These are phyloP conservation scores for Tulasnella sp. DNA, from an alignment of 768 basidiomycete species.

Conservation along the genomic window DNA sequence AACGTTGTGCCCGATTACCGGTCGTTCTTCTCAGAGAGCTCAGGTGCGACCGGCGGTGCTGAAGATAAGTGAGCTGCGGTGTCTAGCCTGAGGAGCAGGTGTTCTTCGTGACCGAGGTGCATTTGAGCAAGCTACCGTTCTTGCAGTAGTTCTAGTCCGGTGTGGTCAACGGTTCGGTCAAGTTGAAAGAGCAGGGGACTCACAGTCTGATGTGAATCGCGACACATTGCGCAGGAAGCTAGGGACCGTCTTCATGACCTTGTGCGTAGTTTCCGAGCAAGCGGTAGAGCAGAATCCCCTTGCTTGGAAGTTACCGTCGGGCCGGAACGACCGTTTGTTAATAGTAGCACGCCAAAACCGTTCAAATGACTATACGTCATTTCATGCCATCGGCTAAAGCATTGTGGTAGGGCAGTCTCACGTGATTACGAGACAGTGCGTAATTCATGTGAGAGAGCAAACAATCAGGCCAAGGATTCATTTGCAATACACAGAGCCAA, in stretches of 20 bases:
- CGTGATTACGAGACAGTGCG: not conserved
- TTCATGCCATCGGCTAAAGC: not conserved
- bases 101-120: conserved; percentile 90
- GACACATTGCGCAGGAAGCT: conserved; percentile 96
- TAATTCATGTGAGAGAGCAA: not conserved
- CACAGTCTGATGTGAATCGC: conserved; percentile 88
- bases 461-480: not conserved
- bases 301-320: not conserved
- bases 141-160: conserved; percentile 95
- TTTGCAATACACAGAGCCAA: not conserved
- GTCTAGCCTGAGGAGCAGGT: conserved; percentile 75
- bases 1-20: conserved; percentile 86
- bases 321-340: not conserved
- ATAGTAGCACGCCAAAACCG: not conserved
- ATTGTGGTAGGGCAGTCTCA: not conserved
- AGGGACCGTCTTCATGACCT: conserved; percentile 91
- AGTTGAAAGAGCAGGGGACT: conserved; percentile 85
- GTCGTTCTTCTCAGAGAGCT: conserved; percentile 65
- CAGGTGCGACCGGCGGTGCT: conserved; percentile 19
- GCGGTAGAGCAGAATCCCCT: not conserved
- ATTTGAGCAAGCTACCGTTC: conserved; percentile 89
- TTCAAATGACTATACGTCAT: not conserved
- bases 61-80: conserved; percentile 28
- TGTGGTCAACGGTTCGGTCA: conserved; percentile 86
- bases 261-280: conserved; percentile 74